Percentiles rank a stretch among this genome's conserved stretches.
These are phyloP conservation scores for Forsythia suspensa DNA, from an alignment of 257 asterid species.

Conservation along the genomic window DNA sequence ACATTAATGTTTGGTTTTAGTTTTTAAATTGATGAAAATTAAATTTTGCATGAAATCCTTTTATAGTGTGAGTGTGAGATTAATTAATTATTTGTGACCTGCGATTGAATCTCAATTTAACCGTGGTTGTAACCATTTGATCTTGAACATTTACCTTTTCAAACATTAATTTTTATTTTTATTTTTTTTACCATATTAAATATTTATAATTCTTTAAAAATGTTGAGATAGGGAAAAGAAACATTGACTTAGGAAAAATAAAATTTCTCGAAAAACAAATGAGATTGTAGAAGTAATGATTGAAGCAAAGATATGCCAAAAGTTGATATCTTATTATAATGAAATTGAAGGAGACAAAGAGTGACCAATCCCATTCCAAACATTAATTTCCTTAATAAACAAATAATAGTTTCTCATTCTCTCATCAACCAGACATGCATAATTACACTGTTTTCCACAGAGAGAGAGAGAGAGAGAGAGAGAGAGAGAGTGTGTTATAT, in stretches of 20 bases:
- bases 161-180: too few relatives aligned
- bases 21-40: too few relatives aligned
- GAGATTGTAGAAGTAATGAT: not conserved
- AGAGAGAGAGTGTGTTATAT: not conserved
- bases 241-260: not conserved
- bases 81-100: too few relatives aligned
- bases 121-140: too few relatives aligned
- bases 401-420: not conserved
- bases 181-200: not conserved
- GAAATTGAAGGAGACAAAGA: not conserved
- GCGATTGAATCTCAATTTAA: too few relatives aligned
- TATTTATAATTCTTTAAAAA: not conserved
- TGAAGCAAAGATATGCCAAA: not conserved
- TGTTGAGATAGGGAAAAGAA: not conserved
- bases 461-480: not conserved
- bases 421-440: not conserved
- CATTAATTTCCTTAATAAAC: not conserved
- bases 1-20: too few relatives aligned
- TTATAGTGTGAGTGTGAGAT: too few relatives aligned
- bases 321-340: not conserved
- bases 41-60: too few relatives aligned
- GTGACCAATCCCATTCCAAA: not conserved
- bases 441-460: not conserved
- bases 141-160: too few relatives aligned
- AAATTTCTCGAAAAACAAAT: not conserved